Conservation (phyloP, 768 basidiomycete genomes). For the Phaffia australis region DNA sequence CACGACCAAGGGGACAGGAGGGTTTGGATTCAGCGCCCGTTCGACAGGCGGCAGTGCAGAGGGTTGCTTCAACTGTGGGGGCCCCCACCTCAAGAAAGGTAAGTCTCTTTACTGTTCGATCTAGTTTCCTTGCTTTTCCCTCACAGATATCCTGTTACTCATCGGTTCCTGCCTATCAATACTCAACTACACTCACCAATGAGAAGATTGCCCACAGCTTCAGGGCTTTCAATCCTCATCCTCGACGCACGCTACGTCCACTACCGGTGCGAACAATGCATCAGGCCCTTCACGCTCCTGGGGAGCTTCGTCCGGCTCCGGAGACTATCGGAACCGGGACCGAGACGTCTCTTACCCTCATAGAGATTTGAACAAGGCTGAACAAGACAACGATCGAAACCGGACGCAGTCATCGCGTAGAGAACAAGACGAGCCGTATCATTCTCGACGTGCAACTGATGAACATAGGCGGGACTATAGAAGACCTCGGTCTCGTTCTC, state of each 20-base stretch:
- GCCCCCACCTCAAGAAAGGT: conserved; percentile 88
- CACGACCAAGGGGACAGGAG: conserved; percentile 50
- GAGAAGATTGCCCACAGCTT: conserved; percentile 28
- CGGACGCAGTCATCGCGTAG: background rate
- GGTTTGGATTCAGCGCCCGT: conserved; percentile 29
- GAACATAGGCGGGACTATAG: conserved; percentile 31
- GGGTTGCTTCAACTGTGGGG: conserved; percentile 89
- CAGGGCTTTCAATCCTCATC: conserved; percentile 4
- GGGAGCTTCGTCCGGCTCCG: conserved; percentile 24
- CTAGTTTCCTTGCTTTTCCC: background rate
- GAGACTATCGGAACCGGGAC: conserved; percentile 15
- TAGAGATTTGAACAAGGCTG: conserved; percentile 16
- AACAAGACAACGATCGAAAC: conserved; percentile 22
- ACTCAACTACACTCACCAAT: background rate
- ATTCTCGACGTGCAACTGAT: conserved; percentile 23
- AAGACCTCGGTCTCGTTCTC: conserved; percentile 20
- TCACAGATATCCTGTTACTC: background rate
- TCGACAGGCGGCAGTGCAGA: conserved; percentile 34
- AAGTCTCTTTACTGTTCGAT: conserved; percentile 14
- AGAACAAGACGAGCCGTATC: background rate
- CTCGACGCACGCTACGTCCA: conserved; percentile 20
- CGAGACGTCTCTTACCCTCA: conserved; percentile 8
- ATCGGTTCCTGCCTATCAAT: background rate
- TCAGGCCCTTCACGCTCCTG: conserved; percentile 23
- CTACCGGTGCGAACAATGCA: conserved; percentile 19